Percentiles rank a stretch among this genome's conserved stretches.
Evolutionary conservation across 345 rosid species (phyloP).

Genomic region (Rhodamnia argentea): DNA sequence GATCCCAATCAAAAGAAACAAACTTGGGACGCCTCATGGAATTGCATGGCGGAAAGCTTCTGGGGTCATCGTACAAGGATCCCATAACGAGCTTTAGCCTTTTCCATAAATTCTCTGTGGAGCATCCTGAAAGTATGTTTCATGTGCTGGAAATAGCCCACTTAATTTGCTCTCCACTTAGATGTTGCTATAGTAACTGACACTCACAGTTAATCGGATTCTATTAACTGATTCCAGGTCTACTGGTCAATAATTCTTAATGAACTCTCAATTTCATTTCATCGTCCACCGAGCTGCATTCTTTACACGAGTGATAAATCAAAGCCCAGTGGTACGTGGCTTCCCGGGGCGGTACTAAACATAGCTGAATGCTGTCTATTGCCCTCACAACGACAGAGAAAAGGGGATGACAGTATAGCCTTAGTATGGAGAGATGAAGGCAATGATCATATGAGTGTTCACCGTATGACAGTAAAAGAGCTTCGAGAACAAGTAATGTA

Average conservation of each 20-base stretch:
- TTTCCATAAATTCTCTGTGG: conserved; percentile 48
- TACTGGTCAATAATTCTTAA: conserved; percentile 60
- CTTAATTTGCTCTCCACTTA: neutral
- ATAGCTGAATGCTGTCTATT: conserved; percentile 75
- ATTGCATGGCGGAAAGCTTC: conserved; percentile 46
- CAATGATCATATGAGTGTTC: conserved; percentile 34
- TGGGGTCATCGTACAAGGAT: conserved; percentile 62
- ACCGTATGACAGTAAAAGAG: conserved; percentile 45
- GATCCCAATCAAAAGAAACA: conserved; percentile 41
- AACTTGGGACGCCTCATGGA: conserved; percentile 77
- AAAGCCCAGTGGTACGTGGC: conserved; percentile 62
- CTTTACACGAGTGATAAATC: conserved; percentile 42
- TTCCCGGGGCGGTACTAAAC: conserved; percentile 63
- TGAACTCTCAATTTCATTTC: conserved; percentile 60
- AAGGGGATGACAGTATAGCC: conserved; percentile 49
- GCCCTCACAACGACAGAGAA: conserved; percentile 41
- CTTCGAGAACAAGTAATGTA: conserved; percentile 80
- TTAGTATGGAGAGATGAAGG: conserved; percentile 78
- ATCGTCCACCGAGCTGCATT: conserved; percentile 49
- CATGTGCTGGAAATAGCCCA: neutral
- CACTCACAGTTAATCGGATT: neutral
- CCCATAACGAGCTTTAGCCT: conserved; percentile 61
- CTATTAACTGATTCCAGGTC: conserved; percentile 26
- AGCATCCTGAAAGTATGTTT: conserved; percentile 38
- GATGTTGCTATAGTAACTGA: neutral